Conservation (phyloP, 495 filamentous ascomycete species). For the Lasiosphaeriaceae sp. region DNA sequence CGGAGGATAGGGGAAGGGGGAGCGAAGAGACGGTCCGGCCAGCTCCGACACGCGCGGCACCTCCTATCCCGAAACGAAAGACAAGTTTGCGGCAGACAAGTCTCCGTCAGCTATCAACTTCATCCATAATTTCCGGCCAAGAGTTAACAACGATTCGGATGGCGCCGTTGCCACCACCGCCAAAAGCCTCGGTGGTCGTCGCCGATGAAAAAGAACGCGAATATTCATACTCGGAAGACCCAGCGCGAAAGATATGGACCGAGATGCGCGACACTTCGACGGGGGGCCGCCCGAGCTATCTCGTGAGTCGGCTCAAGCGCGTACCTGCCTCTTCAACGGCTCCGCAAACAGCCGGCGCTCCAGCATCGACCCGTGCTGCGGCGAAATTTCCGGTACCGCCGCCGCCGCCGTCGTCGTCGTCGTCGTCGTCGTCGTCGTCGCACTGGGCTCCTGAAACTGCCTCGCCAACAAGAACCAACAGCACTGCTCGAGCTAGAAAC, state of each 20-base stretch:
- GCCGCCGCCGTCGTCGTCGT: neutral
- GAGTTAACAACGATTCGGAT: neutral
- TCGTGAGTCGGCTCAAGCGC: constrained; percentile 15
- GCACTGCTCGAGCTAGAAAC: neutral
- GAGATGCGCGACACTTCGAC: constrained; percentile 35
- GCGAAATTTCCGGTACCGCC: too few species aligned
- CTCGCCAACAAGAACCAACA: neutral
- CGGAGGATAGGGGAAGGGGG: neutral
- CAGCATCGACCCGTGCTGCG: too few species aligned
- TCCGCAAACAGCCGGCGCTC: too few species aligned
- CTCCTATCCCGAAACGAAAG: constrained; percentile 29
- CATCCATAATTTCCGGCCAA: neutral
- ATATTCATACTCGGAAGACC: constrained; percentile 22
- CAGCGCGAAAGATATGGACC: constrained; percentile 46
- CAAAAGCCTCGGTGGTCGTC: constrained; percentile 3
- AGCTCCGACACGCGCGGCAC: constrained; percentile 17
- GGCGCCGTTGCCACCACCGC: neutral
- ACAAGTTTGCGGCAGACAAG: constrained; percentile 27
- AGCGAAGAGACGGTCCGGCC: constrained; percentile 12
- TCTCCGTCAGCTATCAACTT: constrained; percentile 10
- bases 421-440: neutral
- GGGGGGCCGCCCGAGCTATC: constrained; percentile 19
- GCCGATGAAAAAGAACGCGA: constrained; percentile 12
- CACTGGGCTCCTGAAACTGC: neutral
- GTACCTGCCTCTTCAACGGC: constrained; percentile 10